Percentiles rank a stretch among this genome's conserved stretches.
phyloP scores from a whole-genome alignment of 129 eudicot species.

The Saussurea involucrata region DNA sequence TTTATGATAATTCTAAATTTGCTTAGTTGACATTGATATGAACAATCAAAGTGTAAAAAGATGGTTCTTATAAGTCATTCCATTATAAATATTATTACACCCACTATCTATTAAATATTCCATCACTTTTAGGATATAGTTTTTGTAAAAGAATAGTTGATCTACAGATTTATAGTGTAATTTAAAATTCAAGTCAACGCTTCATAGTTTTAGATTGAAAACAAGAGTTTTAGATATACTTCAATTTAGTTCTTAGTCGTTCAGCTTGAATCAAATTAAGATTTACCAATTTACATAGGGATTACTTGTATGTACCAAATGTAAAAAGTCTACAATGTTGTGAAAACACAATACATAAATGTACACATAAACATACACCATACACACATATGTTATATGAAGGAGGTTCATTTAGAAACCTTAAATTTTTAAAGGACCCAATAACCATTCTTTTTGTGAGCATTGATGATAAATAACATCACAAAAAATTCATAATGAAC shows the following conservation, averaged over 20 bases:
- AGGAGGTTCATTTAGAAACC: too few relatives aligned
- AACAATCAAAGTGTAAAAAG: too few relatives aligned
- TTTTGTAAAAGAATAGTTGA: background rate
- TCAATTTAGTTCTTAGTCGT: background rate
- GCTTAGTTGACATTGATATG: too few relatives aligned
- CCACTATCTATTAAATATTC: background rate
- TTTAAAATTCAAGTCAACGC: background rate
- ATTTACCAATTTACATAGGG: background rate
- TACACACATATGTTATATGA: too few relatives aligned
- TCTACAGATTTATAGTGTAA: background rate
- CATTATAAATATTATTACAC: background rate
- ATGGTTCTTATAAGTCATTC: background rate
- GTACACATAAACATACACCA: too few relatives aligned
- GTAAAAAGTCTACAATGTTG: background rate
- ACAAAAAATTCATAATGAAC: too few relatives aligned
- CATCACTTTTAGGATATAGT: background rate
- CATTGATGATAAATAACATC: too few relatives aligned
- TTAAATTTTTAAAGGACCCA: too few relatives aligned
- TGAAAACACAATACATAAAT: background rate
- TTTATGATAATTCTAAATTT: too few relatives aligned
- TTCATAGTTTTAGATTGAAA: background rate
- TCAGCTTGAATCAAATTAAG: background rate
- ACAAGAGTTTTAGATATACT: background rate
- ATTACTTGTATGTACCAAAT: too few relatives aligned
- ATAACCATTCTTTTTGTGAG: too few relatives aligned